phyloP scores from a whole-genome alignment of 2,329 filamentous ascomycete species.

The Diaporthe caulivora region DNA sequence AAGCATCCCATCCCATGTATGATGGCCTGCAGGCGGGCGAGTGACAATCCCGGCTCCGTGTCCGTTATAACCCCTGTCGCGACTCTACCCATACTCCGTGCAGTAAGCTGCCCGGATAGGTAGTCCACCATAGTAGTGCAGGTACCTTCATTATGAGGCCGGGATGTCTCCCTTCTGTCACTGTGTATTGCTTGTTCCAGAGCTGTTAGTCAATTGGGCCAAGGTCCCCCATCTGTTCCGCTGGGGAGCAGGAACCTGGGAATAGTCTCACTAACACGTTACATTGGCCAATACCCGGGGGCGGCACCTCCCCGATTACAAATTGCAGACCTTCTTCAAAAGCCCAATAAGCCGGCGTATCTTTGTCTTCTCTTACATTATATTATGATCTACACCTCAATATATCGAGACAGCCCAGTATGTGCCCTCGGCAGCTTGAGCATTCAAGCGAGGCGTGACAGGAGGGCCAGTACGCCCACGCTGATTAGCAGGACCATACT shows the following conservation, averaged over 20 bases:
- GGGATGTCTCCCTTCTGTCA: background rate
- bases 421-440: background rate
- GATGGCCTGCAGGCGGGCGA: slow-evolving; percentile 13
- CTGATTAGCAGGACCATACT: slow-evolving; percentile 9
- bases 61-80: slow-evolving; percentile 7
- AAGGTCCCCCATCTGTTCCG: background rate
- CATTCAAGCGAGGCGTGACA: background rate
- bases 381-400: slow-evolving; percentile 21
- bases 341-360: background rate
- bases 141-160: background rate
- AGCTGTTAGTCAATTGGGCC: slow-evolving; percentile 11
- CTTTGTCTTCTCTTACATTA: background rate
- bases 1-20: slow-evolving; percentile 18
- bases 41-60: slow-evolving; percentile 24
- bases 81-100: background rate
- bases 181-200: slow-evolving; percentile 2
- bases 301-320: slow-evolving; percentile 28
- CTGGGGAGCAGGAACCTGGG: slow-evolving; percentile 15
- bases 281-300: slow-evolving; percentile 17
- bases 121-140: background rate
- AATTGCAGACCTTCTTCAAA: slow-evolving; percentile 4
- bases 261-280: slow-evolving; percentile 31
- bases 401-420: slow-evolving; percentile 4
- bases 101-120: slow-evolving; percentile 1
- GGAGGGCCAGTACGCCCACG: background rate